A percentile compares a stretch with the other conserved stretches of the same genome.
Conservation (phyloP, 225 moss, liverwort and hornwort species). For the Sphagnum tenellum region DNA sequence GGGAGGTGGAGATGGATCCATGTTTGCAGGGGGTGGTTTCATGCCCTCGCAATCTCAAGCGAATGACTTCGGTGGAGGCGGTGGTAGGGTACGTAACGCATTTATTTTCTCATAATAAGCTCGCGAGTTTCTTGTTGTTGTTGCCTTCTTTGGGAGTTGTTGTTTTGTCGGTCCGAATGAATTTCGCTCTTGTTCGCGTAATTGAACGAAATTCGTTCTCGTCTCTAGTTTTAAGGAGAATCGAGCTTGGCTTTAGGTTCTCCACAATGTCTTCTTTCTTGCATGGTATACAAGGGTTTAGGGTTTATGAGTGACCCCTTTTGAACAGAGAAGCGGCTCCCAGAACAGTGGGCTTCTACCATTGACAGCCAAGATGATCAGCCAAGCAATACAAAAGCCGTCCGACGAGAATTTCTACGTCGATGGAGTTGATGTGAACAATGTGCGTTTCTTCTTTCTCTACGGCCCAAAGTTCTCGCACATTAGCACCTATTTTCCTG, state of each 20-base stretch:
- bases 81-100: constrained; percentile 5
- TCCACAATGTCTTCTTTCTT: too few species aligned
- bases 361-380: constrained; percentile 90
- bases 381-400: constrained; percentile 67
- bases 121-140: neutral
- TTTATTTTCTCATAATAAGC: neutral
- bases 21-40: constrained; percentile 87
- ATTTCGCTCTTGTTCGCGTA: neutral
- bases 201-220: neutral
- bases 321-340: constrained; percentile 37
- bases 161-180: neutral
- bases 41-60: constrained; percentile 70
- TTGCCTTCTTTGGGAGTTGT: neutral
- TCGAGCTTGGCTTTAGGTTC: too few species aligned
- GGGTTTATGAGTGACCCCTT: neutral
- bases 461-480: too few species aligned
- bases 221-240: too few species aligned
- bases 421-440: constrained; percentile 91
- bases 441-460: constrained; percentile 26
- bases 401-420: constrained; percentile 88
- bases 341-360: constrained; percentile 75
- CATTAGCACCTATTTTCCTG: too few species aligned
- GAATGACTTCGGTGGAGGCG: constrained; percentile 17
- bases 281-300: neutral
- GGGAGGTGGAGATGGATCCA: constrained; percentile 54